Percentiles rank a stretch among this genome's conserved stretches.
These are phyloP conservation scores for Kwoniella pini DNA, from an alignment of 768 basidiomycete genomes.

Conservation along the genomic window DNA sequence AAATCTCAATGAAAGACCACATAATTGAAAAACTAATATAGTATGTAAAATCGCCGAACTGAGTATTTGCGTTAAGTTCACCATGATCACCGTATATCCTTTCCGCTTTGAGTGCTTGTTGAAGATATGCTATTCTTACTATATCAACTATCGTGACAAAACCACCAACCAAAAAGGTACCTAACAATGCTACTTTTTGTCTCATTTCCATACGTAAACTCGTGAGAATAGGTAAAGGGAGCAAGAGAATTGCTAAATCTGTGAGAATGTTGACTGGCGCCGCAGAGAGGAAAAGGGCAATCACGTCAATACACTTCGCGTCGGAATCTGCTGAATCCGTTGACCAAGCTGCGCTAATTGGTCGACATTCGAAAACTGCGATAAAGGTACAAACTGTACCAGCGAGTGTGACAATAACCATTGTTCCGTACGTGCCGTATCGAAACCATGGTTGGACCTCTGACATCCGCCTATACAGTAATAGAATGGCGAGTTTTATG, in stretches of 20 bases:
- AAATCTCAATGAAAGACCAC: conserved; percentile 52
- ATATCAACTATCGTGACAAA: conserved; percentile 53
- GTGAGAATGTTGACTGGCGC: conserved; percentile 53
- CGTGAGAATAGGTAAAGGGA: conserved; percentile 52
- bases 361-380: conserved; percentile 50
- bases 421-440: conserved; percentile 36
- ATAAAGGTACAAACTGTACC: conserved; percentile 51
- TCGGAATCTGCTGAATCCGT: not conserved
- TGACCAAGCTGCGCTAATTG: conserved; percentile 40
- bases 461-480: conserved; percentile 50
- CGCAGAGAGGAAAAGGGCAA: conserved; percentile 48
- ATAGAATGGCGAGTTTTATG: conserved; percentile 41
- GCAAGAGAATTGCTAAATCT: conserved; percentile 48
- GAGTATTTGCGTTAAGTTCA: conserved; percentile 7
- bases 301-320: conserved; percentile 44
- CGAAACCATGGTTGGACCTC: conserved; percentile 42
- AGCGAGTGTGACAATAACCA: conserved; percentile 43
- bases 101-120: conserved; percentile 41
- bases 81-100: not conserved
- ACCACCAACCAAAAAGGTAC: conserved; percentile 49
- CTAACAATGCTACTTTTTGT: conserved; percentile 48
- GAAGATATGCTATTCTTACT: conserved; percentile 50
- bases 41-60: conserved; percentile 40
- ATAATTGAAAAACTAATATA: conserved; percentile 45
- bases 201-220: conserved; percentile 46